Conservation (phyloP, 2,329 filamentous ascomycete species). For the Gnomoniopsis smithogilvyi region DNA sequence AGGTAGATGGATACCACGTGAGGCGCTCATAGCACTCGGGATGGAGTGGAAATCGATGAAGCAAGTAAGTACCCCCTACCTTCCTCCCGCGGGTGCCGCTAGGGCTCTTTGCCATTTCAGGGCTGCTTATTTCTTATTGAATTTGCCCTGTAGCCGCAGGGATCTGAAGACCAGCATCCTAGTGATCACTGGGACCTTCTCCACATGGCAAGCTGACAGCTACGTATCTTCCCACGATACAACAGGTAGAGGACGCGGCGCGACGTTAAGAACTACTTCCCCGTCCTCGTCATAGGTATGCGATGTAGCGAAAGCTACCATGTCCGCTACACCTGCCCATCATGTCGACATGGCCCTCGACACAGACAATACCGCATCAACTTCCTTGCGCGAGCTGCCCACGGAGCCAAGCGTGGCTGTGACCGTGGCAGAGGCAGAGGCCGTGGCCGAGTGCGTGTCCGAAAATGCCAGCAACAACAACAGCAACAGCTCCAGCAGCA, state of each 20-base stretch:
- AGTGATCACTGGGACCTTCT: too few species aligned
- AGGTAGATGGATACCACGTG: too few species aligned
- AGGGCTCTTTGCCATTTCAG: too few species aligned
- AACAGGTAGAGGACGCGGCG: too few species aligned
- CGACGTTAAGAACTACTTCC: not conserved
- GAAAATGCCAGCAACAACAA: not conserved
- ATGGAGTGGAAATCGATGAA: too few species aligned
- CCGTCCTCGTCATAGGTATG: not conserved
- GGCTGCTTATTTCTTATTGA: too few species aligned
- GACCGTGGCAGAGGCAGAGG: not conserved
- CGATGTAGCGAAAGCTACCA: slow-evolving; percentile 13
- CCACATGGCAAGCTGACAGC: not conserved
- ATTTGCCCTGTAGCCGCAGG: too few species aligned
- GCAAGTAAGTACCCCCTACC: too few species aligned
- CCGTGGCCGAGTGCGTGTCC: not conserved
- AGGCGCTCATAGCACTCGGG: too few species aligned
- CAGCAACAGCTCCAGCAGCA: not conserved
- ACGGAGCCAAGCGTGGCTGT: not conserved
- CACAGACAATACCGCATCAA: not conserved
- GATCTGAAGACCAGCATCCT: too few species aligned
- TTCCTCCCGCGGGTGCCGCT: too few species aligned
- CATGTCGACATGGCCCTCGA: slow-evolving; percentile 8
- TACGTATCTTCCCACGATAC: too few species aligned
- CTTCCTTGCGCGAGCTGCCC: not conserved
- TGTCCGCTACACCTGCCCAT: slow-evolving; percentile 13